Percentiles rank a stretch among this genome's conserved stretches.
These are phyloP conservation scores for Tremellales sp. DNA, from an alignment of 1,284 basidiomycete genomes.

Conservation along the genomic window DNA sequence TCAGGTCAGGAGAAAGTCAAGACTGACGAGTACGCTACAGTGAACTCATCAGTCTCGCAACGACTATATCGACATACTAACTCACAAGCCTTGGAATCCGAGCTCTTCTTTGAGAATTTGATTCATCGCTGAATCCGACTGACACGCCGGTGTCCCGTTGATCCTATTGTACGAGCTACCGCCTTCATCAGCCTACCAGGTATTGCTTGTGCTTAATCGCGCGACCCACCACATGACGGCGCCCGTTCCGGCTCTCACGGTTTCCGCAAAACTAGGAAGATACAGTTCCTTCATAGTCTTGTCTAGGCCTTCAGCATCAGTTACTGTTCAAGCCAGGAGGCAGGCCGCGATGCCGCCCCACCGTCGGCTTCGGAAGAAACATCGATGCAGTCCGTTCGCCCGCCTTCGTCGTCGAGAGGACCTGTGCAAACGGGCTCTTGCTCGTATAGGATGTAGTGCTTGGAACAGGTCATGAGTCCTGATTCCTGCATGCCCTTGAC, in stretches of 20 bases:
- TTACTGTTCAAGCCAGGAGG: conserved; percentile 16
- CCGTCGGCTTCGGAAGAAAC: conserved; percentile 39
- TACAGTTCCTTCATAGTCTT: conserved; percentile 50
- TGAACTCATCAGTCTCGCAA: conserved; percentile 5
- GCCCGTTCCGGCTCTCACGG: conserved; percentile 50
- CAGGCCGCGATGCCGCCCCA: conserved; percentile 12
- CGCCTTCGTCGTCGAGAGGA: conserved; percentile 25
- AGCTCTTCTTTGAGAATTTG: conserved; percentile 71
- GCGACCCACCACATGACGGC: conserved; percentile 47
- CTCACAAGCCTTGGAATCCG: conserved; percentile 53
- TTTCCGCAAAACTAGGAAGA: conserved; percentile 50
- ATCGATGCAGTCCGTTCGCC: conserved; percentile 29
- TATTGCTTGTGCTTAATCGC: background rate
- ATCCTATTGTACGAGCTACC: conserved; percentile 57
- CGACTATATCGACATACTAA: conserved; percentile 15
- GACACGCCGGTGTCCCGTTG: conserved; percentile 74
- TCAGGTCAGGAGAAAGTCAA: too few species aligned
- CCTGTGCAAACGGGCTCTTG: conserved; percentile 44
- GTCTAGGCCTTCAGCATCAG: conserved; percentile 22
- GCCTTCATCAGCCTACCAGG: conserved; percentile 3
- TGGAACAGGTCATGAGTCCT: conserved; percentile 48
- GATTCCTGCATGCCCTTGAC: conserved; percentile 44
- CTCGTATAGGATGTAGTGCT: conserved; percentile 49
- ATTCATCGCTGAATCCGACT: conserved; percentile 71
- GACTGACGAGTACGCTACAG: conserved; percentile 23